These are phyloP conservation scores for Venturia asperata DNA, from an alignment of 2,329 filamentous ascomycete genomes.

Conservation along the genomic window DNA sequence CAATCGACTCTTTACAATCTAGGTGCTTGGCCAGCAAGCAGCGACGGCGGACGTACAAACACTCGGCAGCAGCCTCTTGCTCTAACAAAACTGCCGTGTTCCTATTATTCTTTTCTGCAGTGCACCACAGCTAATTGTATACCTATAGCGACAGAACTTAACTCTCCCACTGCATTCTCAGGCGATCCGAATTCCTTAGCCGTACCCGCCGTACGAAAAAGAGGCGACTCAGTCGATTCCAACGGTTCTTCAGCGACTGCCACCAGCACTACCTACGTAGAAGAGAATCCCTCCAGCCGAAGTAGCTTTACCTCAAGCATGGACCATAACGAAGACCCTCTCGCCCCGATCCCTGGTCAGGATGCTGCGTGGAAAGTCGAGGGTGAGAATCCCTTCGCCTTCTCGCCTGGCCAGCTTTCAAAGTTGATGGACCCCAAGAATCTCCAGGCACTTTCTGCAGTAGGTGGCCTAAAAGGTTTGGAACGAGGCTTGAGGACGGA, in stretches of 20 bases:
- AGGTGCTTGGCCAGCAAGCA: not conserved
- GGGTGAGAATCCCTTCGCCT: conserved; percentile 72
- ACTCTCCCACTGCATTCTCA: conserved; percentile 17
- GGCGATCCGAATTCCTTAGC: conserved; percentile 19
- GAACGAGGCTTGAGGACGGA: conserved; percentile 67
- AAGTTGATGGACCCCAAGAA: conserved; percentile 73
- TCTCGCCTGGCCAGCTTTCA: conserved; percentile 70
- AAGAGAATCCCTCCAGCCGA: not conserved
- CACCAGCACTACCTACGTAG: conserved; percentile 18
- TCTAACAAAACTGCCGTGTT: not conserved
- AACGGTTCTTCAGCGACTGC: conserved; percentile 1
- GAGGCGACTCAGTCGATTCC: conserved; percentile 57
- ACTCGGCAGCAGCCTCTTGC: not conserved
- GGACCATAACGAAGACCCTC: conserved; percentile 30
- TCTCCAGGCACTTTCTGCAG: conserved; percentile 63
- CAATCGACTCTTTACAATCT: not conserved
- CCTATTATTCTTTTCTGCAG: not conserved
- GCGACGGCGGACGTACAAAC: not conserved
- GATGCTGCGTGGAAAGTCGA: conserved; percentile 68
- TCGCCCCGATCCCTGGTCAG: conserved; percentile 42
- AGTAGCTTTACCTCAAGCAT: conserved; percentile 21
- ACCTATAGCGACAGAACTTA: conserved; percentile 14
- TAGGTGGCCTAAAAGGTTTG: conserved; percentile 65
- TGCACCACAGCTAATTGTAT: not conserved
- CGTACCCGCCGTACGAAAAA: conserved; percentile 55